A percentile compares a stretch with the other conserved stretches of the same genome.
Conservation (phyloP, 345 rosid species). For the Passiflora organensis region DNA sequence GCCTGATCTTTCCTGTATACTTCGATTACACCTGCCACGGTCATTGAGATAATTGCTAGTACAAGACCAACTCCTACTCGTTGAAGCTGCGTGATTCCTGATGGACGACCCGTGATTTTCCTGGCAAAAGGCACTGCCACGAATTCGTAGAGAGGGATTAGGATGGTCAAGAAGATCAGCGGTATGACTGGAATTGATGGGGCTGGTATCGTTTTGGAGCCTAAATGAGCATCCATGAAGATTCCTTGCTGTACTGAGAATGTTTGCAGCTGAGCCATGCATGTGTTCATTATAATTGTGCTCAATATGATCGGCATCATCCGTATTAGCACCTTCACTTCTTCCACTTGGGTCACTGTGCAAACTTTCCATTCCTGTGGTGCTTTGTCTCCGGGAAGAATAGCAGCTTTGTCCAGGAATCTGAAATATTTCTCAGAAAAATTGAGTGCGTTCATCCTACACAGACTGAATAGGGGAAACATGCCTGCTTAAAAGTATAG, state of each 20-base stretch:
- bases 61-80: conserved; percentile 14
- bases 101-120: conserved; percentile 33
- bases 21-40: conserved; percentile 21
- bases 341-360: conserved; percentile 47
- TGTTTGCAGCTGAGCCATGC: conserved; percentile 65
- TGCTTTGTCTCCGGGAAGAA: not conserved
- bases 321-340: conserved; percentile 51
- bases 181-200: conserved; percentile 61
- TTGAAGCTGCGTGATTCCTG: conserved; percentile 53
- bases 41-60: conserved; percentile 15
- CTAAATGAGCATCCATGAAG: conserved; percentile 34
- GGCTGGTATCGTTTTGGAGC: conserved; percentile 39
- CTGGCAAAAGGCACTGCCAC: conserved; percentile 38
- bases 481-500: too few relatives aligned
- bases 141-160: conserved; percentile 47
- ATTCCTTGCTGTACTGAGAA: conserved; percentile 63
- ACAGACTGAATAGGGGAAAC: too few relatives aligned
- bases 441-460: too few relatives aligned
- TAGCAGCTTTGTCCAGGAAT: conserved; percentile 18
- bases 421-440: too few relatives aligned
- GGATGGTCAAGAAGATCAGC: conserved; percentile 44
- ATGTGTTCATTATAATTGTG: conserved; percentile 58
- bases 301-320: conserved; percentile 52
- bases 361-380: conserved; percentile 15
- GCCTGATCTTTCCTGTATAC: conserved; percentile 24